Evolutionary conservation across 1,139 yeast species (phyloP).

Genomic region (Blastobotrys serpentis): DNA sequence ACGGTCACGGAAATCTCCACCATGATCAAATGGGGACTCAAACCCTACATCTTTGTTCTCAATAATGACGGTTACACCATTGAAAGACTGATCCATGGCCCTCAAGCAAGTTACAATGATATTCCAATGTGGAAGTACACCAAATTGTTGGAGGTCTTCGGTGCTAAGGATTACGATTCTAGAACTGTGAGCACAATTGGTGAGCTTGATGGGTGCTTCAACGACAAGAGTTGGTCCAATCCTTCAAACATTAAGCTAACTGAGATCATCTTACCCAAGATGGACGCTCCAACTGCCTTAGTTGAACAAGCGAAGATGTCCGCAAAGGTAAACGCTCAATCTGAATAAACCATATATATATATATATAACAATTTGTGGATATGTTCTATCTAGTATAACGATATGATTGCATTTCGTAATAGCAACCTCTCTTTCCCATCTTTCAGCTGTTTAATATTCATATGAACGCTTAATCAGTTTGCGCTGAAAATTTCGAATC

Average conservation of each 20-base stretch:
- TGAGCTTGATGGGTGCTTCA: constrained; percentile 61
- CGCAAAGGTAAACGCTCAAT: constrained; percentile 53
- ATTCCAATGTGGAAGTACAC: constrained; percentile 82
- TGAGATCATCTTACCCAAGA: constrained; percentile 73
- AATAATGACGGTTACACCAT: constrained; percentile 89
- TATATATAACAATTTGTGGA: not conserved
- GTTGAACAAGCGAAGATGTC: constrained; percentile 75
- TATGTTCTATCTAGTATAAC: too few relatives aligned
- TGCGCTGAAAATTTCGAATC: too few relatives aligned
- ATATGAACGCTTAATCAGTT: too few relatives aligned
- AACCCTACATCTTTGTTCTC: constrained; percentile 77
- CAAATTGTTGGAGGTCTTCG: constrained; percentile 65
- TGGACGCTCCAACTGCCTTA: constrained; percentile 80
- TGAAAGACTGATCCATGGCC: constrained; percentile 85
- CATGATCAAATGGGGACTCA: constrained; percentile 74
- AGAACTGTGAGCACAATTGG: constrained; percentile 60
- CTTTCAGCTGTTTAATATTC: too few relatives aligned
- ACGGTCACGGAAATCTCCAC: constrained; percentile 87
- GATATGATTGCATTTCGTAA: too few relatives aligned
- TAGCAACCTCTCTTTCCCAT: too few relatives aligned
- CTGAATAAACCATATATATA: constrained; percentile 10
- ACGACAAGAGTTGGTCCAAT: constrained; percentile 52
- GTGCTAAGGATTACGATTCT: constrained; percentile 52
- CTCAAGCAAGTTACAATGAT: constrained; percentile 70
- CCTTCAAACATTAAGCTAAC: constrained; percentile 70